Base-by-base conservation (phyloP, 169 alveolate genomes). In the Cyclospora cayetanensis region DNA sequence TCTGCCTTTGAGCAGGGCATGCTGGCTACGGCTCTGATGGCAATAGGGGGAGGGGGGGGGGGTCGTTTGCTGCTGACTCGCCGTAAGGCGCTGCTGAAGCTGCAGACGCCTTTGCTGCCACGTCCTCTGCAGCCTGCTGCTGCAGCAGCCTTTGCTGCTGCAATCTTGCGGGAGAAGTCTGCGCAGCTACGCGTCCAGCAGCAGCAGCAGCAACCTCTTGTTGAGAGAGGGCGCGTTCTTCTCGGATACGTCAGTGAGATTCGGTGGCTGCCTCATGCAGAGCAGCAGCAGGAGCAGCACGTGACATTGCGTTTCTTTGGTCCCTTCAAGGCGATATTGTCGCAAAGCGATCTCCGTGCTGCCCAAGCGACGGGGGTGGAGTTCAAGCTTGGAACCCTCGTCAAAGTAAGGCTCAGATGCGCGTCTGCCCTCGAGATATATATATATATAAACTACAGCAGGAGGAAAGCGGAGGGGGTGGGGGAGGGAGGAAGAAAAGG, bases 21-120 rank as follows among this genome's bases (percentile, higher is more conserved):
- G 65, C 85, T 74, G 37, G 85, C 85, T 74, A 63, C 85, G 37
- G 85, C 85, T 74, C 85, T 74, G 0, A 74, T 74, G 85, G 37
- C 39, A 2, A 74, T 74, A 63, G 85, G 85, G 27, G 85, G 85
- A 29, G 85, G 85, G n/a, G 85, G 85, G 29, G 41, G 85, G 25
- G 41, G 85, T 63, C 29, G 65, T 18, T 41, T 74, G 85, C 85
- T 74, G 85, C 85, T 74, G 65, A 41, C 85, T 1, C 15, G 37
- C 12, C 20, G 85, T 11, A 74, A 74, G 37, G 11, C 37, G 53
- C 5, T 74, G 85, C 85, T 39, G 53, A 39, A 74, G 85, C 63
- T 39, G 85, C 85, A 74, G 65, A 18, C 65, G 18, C 85, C 85
- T 15, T 41, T 55, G 70, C 70, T 55, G 70, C 70, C 70, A 29